These are phyloP conservation scores for Chimonanthus praecox DNA, from an alignment of 164 flowering plant species.

Conservation along the genomic window DNA sequence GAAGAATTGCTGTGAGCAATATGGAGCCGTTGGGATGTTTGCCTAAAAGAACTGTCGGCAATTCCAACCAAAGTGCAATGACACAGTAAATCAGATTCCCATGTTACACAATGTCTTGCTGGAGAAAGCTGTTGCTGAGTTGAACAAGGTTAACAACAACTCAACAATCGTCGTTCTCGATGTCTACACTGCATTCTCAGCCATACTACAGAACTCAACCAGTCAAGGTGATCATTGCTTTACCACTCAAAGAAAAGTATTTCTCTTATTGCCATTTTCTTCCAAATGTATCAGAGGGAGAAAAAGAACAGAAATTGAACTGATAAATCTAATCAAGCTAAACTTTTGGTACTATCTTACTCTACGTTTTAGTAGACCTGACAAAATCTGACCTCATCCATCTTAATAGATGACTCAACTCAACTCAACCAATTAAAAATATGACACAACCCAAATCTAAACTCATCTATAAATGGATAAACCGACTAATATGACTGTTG, in stretches of 20 bases:
- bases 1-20: constrained; percentile 38
- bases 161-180: constrained; percentile 42
- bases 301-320: not conserved
- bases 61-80: constrained; percentile 42
- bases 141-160: constrained; percentile 34
- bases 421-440: no score
- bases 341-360: no score
- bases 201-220: constrained; percentile 28
- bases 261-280: not conserved
- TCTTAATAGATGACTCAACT: no score
- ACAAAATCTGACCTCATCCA: no score
- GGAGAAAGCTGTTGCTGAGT: constrained; percentile 37
- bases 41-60: constrained; percentile 30
- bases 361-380: no score
- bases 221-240: constrained; percentile 20
- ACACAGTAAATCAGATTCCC: constrained; percentile 29
- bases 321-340: no score
- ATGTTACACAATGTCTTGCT: constrained; percentile 50
- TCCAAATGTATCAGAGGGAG: not conserved
- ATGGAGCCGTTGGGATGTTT: constrained; percentile 71
- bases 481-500: no score
- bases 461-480: no score
- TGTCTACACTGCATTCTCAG: constrained; percentile 45
- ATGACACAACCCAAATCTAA: no score
- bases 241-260: not conserved